These are phyloP conservation scores for Aspergillus nidulans DNA, from an alignment of 495 filamentous ascomycete species.

Conservation along the genomic window DNA sequence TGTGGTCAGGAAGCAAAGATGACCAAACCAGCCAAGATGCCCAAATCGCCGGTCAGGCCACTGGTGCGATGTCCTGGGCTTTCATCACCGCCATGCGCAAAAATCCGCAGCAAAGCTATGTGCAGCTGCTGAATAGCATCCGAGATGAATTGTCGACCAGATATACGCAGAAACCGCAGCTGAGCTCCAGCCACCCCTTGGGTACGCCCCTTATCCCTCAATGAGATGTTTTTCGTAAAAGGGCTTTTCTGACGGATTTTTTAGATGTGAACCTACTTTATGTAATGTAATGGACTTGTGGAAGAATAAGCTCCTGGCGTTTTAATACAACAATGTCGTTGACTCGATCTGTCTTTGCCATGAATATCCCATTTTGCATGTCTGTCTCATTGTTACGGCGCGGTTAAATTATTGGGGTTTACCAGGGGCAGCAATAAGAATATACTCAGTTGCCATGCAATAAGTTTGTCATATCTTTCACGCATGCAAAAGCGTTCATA, in stretches of 20 bases:
- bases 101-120: conserved; percentile 97
- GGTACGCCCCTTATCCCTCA: conserved; percentile 52
- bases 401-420: background rate
- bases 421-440: background rate
- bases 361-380: conserved; percentile 7
- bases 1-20: conserved; percentile 97
- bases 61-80: conserved; percentile 97
- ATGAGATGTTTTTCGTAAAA: conserved; percentile 15
- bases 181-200: conserved; percentile 94
- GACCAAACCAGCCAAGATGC: conserved; percentile 76
- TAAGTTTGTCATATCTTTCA: background rate
- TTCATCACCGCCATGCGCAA: conserved; percentile 93
- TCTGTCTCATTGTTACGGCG: background rate
- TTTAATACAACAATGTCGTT: background rate
- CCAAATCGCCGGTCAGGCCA: conserved; percentile 73
- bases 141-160: conserved; percentile 83
- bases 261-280: conserved; percentile 62
- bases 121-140: conserved; percentile 91
- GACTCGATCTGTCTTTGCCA: background rate
- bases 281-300: conserved; percentile 50
- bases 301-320: too few species aligned
- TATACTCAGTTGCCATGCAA: background rate
- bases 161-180: conserved; percentile 94
- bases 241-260: conserved; percentile 21
- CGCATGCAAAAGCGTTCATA: too few species aligned